Conservation (phyloP, 768 basidiomycete genomes). For the Suillus placidus region DNA sequence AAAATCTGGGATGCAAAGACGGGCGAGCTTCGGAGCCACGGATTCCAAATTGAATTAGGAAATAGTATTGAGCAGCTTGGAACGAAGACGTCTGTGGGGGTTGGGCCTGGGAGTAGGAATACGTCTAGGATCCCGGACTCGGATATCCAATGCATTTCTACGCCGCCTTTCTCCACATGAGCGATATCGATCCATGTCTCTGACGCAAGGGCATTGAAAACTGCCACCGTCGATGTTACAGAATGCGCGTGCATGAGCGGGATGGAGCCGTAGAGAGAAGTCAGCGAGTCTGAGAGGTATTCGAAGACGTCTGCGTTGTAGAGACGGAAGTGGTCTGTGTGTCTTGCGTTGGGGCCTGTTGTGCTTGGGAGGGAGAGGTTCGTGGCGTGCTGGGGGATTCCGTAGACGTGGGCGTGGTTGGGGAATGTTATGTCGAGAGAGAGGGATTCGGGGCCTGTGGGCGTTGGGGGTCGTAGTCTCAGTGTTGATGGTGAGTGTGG, state of each 20-base stretch:
- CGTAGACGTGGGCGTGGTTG: slow-evolving; percentile 87
- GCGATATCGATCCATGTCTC: slow-evolving; percentile 96
- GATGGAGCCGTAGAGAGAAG: slow-evolving; percentile 89
- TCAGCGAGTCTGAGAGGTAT: slow-evolving; percentile 78
- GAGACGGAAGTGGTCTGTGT: slow-evolving; percentile 90
- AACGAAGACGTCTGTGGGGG: slow-evolving; percentile 74
- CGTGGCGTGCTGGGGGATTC: slow-evolving; percentile 96
- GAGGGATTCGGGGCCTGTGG: slow-evolving; percentile 87
- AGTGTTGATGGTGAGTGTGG: no score
- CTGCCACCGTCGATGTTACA: slow-evolving; percentile 80
- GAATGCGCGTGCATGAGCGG: slow-evolving; percentile 95
- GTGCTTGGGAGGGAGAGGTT: slow-evolving; percentile 88
- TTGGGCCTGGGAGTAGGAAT: slow-evolving; percentile 92
- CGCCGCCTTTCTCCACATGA: slow-evolving; percentile 50
- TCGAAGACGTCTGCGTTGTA: slow-evolving; percentile 98
- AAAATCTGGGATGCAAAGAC: no score
- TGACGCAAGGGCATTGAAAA: slow-evolving; percentile 85
- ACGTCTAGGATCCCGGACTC: slow-evolving; percentile 96
- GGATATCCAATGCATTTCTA: slow-evolving; percentile 95
- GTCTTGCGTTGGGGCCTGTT: slow-evolving; percentile 72
- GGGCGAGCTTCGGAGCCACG: no score
- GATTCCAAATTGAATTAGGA: no score
- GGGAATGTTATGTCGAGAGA: slow-evolving; percentile 94
- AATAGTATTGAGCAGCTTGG: no score
- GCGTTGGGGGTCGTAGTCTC: slow-evolving; percentile 7